Evolutionary conservation across 352 stramenopile species (phyloP), one percentile per base, ranked within the genome.

Genomic region (Globisporangium spinosum): DNA sequence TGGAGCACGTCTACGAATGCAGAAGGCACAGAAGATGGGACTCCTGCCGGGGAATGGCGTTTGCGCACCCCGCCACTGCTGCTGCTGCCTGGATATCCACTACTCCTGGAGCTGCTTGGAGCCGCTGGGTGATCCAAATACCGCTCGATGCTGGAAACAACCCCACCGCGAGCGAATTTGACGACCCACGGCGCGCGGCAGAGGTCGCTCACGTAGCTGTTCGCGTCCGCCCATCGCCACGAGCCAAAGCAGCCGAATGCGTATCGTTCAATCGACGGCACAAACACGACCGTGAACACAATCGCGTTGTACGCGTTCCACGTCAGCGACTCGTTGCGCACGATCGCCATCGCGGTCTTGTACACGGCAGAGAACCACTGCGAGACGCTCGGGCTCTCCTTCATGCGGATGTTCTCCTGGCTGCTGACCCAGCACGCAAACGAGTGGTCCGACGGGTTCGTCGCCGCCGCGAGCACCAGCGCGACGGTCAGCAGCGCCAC

Each of bases 201-300:
- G 17, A 93, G 59, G 40, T 68, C 68, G 5, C 75, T 75, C 38
- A 93, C 58, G 22, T 65, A 69, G 17, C 77, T 70, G 35, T 75
- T 75, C 45, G 78, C 71, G 69, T 93, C 87, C 17, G 77, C 85
- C 87, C 87, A 94, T 64, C 80, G 79, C 87, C 87, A 94, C 8
- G 76, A 71, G 23, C 85, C 85, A 47, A 90, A 83, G 60, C 79
- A 69, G 13, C 87, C 87, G 40, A 94, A 75, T 10, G 87, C 87
- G 55, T 89, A 81, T 22, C 83, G 77, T 40, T 94, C 77, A 64
- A 84, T 69, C 17, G 79, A 72, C 20, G 80, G 77, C 8, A 94
- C 83, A 57, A 83, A 77, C 35, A 87, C 83, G 51, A 94, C 75
- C 22, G 78, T 91, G 66, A 89, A 91, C 23, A 79, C 64, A 8